phyloP scores from a whole-genome alignment of 1,284 basidiomycete species.

The Microbotryum silenes-acaulis region DNA sequence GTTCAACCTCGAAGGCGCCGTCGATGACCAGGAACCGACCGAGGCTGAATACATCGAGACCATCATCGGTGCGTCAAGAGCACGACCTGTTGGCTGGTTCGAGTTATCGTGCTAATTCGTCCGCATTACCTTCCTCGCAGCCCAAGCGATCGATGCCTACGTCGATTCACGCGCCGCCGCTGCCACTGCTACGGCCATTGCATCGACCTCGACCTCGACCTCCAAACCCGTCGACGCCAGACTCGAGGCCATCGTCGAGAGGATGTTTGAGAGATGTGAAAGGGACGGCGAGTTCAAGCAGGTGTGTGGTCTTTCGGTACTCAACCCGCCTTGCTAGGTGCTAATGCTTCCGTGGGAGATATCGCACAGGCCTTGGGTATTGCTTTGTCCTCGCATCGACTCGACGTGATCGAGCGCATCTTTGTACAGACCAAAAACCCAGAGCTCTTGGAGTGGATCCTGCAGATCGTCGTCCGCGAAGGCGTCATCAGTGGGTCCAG shows the following conservation, averaged over 20 bases:
- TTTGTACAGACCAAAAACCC: constrained; percentile 54
- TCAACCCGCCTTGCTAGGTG: constrained; percentile 6
- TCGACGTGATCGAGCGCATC: constrained; percentile 67
- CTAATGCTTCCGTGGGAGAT: background rate
- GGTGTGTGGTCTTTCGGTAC: constrained; percentile 45
- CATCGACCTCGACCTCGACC: constrained; percentile 44
- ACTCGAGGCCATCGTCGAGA: constrained; percentile 72
- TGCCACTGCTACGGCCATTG: constrained; percentile 57
- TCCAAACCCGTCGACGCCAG: constrained; percentile 55
- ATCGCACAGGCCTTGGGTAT: constrained; percentile 73
- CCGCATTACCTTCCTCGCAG: constrained; percentile 43
- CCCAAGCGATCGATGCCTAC: constrained; percentile 89
- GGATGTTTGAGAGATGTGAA: constrained; percentile 74
- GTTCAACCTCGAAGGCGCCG: constrained; percentile 61
- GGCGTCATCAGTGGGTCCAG: constrained; percentile 21
- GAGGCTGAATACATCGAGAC: constrained; percentile 87
- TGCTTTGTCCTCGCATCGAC: constrained; percentile 75
- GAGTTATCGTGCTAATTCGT: constrained; percentile 9
- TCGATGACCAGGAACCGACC: constrained; percentile 42
- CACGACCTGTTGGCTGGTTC: constrained; percentile 1
- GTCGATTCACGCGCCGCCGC: constrained; percentile 51
- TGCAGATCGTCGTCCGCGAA: constrained; percentile 49
- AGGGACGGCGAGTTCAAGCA: constrained; percentile 81
- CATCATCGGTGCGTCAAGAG: constrained; percentile 62
- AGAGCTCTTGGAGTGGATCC: constrained; percentile 73